Evolutionary conservation across 106 monocot genomes (phyloP).

Genomic region (Xerophyta viscosa): DNA sequence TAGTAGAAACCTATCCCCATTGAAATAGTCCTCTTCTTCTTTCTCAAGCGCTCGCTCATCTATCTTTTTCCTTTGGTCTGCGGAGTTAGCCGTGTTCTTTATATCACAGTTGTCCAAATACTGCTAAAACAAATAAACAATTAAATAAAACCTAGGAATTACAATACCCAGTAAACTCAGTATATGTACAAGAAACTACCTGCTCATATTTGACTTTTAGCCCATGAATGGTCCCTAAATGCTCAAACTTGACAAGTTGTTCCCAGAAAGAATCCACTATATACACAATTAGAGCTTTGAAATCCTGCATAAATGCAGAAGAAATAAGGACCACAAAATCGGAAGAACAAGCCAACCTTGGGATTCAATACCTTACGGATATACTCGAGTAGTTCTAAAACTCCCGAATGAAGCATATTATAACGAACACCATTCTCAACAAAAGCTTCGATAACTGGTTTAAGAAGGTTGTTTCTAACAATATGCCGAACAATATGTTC

Average conservation of each 20-base stretch:
- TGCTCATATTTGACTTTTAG: conserved; percentile 93
- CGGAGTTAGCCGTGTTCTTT: conserved; percentile 16
- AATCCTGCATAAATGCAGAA: conserved; percentile 6
- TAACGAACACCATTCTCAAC: conserved; percentile 79
- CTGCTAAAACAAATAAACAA: conserved; percentile 24
- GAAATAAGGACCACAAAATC: background rate
- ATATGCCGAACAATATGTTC: conserved; percentile 73
- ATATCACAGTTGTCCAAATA: conserved; percentile 49
- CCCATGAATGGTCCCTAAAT: conserved; percentile 50
- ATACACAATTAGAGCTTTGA: conserved; percentile 56
- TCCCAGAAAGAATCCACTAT: conserved; percentile 69
- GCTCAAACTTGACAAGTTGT: conserved; percentile 58
- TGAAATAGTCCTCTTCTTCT: conserved; percentile 98
- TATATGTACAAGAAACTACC: conserved; percentile 20
- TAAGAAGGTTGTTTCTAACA: conserved; percentile 83
- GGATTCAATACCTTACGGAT: conserved; percentile 62
- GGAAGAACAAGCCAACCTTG: background rate
- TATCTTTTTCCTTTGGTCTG: conserved; percentile 41
- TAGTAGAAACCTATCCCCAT: conserved; percentile 95
- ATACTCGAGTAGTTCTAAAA: conserved; percentile 83
- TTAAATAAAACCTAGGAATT: background rate
- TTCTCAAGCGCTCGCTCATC: conserved; percentile 87
- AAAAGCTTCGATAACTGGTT: conserved; percentile 82
- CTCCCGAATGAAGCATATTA: conserved; percentile 90
- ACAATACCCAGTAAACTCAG: background rate